These are phyloP conservation scores for Sclerotinia nivalis DNA, from an alignment of 2,329 filamentous ascomycete genomes.

Conservation along the genomic window DNA sequence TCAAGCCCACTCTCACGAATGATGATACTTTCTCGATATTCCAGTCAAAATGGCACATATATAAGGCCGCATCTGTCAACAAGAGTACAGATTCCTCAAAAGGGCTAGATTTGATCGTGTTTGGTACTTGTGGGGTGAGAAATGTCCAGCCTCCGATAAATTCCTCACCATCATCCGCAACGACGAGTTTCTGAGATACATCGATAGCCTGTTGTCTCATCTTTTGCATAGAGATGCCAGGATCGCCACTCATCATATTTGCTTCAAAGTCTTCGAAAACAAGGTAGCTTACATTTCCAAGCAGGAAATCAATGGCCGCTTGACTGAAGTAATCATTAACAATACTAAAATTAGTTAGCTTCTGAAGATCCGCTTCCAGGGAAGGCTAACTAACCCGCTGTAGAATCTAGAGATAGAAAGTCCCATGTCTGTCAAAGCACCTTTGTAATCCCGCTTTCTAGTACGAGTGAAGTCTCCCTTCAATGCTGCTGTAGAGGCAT, in stretches of 20 bases:
- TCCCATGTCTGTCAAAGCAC: slow-evolving; percentile 87
- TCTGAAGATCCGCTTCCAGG: neutral
- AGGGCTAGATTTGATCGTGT: slow-evolving; percentile 67
- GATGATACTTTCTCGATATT: slow-evolving; percentile 89
- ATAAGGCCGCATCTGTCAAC: slow-evolving; percentile 80
- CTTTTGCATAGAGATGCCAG: slow-evolving; percentile 80
- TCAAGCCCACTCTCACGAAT: slow-evolving; percentile 82
- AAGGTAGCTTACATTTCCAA: slow-evolving; percentile 80
- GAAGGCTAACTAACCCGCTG: slow-evolving; percentile 55
- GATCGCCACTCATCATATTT: slow-evolving; percentile 90
- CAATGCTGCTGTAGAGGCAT: slow-evolving; percentile 90
- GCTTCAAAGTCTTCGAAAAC: slow-evolving; percentile 95
- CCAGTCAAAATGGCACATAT: slow-evolving; percentile 93
- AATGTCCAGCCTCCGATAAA: slow-evolving; percentile 89
- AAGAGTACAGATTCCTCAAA: slow-evolving; percentile 89
- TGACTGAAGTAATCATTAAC: slow-evolving; percentile 98
- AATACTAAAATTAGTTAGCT: slow-evolving; percentile 60
- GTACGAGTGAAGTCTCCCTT: slow-evolving; percentile 97
- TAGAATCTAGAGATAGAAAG: slow-evolving; percentile 79
- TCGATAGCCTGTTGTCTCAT: slow-evolving; percentile 89
- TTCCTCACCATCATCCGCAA: slow-evolving; percentile 80
- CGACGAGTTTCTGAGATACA: slow-evolving; percentile 80
- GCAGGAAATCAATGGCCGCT: slow-evolving; percentile 88
- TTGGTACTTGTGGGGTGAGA: slow-evolving; percentile 70
- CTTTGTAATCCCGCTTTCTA: slow-evolving; percentile 84